Percentiles rank a stretch among this genome's conserved stretches.
Evolutionary conservation across 163 green algal species (phyloP).

Genomic region (Chlorella variabilis): DNA sequence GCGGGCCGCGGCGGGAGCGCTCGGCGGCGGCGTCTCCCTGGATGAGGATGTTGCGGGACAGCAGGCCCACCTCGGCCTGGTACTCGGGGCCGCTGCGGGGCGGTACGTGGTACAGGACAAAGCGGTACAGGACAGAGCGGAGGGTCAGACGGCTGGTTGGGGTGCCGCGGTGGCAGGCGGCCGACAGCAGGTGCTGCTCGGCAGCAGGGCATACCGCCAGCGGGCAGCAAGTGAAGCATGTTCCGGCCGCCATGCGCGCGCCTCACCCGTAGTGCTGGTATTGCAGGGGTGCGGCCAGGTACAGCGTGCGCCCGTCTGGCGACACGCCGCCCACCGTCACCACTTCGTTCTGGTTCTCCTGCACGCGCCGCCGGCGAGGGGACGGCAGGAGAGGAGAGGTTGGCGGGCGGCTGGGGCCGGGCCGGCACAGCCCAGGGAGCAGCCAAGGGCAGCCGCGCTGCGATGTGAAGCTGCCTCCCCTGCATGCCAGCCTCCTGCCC

Average conservation of each 20-base stretch:
- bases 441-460: too few relatives aligned
- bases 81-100: slow-evolving; percentile 62
- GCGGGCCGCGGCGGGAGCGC: slow-evolving; percentile 23
- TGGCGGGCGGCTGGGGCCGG: too few relatives aligned
- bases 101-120: neutral
- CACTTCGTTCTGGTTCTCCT: slow-evolving; percentile 67
- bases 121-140: neutral
- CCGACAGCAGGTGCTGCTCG: too few relatives aligned
- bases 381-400: too few relatives aligned
- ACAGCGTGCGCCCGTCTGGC: slow-evolving; percentile 33
- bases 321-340: slow-evolving; percentile 40
- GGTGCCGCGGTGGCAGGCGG: too few relatives aligned
- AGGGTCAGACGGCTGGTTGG: too few relatives aligned
- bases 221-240: too few relatives aligned
- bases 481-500: too few relatives aligned
- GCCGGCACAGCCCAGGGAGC: neutral
- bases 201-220: too few relatives aligned
- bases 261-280: slow-evolving; percentile 58
- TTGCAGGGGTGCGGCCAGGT: slow-evolving; percentile 8
- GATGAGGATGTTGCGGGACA: slow-evolving; percentile 60
- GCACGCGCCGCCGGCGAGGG: neutral
- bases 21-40: slow-evolving; percentile 13
- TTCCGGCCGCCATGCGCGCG: too few relatives aligned
- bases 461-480: too few relatives aligned
- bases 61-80: slow-evolving; percentile 65